A percentile compares a stretch with the other conserved stretches of the same genome.
These are phyloP conservation scores for Thielaviopsis populi DNA, from an alignment of 2,329 filamentous ascomycete genomes.

Conservation along the genomic window DNA sequence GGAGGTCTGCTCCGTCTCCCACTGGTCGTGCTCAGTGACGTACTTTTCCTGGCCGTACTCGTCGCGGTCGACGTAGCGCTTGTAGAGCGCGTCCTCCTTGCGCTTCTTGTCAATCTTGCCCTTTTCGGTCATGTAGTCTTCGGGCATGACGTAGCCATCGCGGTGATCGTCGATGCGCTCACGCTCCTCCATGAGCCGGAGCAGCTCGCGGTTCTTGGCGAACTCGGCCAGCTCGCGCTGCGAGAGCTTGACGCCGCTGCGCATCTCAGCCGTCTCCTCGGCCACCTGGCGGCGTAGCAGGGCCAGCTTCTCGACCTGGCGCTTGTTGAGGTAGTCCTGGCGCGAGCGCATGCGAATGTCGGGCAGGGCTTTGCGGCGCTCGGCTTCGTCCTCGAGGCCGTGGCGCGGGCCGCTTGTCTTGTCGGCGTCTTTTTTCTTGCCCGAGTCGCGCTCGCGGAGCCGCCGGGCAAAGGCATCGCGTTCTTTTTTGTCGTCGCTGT, in stretches of 20 bases:
- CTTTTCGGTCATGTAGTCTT: slow-evolving; percentile 89
- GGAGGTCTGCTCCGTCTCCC: slow-evolving; percentile 77
- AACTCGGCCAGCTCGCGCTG: slow-evolving; percentile 76
- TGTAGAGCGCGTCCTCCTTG: slow-evolving; percentile 82
- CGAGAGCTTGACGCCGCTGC: slow-evolving; percentile 59
- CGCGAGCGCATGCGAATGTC: slow-evolving; percentile 72
- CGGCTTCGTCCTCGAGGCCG: slow-evolving; percentile 38
- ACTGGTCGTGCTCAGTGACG: slow-evolving; percentile 87
- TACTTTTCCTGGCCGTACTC: slow-evolving; percentile 79
- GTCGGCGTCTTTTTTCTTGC: slow-evolving; percentile 46
- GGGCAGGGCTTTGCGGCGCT: slow-evolving; percentile 56
- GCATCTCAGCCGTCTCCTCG: slow-evolving; percentile 70
- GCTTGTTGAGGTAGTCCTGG: slow-evolving; percentile 86
- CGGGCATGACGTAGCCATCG: slow-evolving; percentile 84
- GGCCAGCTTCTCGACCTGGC: slow-evolving; percentile 71
- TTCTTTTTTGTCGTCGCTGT: slow-evolving; percentile 47
- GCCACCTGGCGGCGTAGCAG: slow-evolving; percentile 80
- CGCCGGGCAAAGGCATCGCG: slow-evolving; percentile 68
- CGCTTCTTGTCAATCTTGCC: slow-evolving; percentile 75
- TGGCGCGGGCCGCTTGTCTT: slow-evolving; percentile 32
- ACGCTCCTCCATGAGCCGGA: slow-evolving; percentile 70
- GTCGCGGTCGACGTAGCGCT: slow-evolving; percentile 74
- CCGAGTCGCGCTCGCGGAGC: slow-evolving; percentile 55
- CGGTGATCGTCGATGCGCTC: slow-evolving; percentile 78
- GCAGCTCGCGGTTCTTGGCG: slow-evolving; percentile 67